Evolutionary conservation across 192 early-diverging fungal genomes (phyloP), one percentile per base, ranked within the genome.

Genomic region (Anaeromyces robustus): DNA sequence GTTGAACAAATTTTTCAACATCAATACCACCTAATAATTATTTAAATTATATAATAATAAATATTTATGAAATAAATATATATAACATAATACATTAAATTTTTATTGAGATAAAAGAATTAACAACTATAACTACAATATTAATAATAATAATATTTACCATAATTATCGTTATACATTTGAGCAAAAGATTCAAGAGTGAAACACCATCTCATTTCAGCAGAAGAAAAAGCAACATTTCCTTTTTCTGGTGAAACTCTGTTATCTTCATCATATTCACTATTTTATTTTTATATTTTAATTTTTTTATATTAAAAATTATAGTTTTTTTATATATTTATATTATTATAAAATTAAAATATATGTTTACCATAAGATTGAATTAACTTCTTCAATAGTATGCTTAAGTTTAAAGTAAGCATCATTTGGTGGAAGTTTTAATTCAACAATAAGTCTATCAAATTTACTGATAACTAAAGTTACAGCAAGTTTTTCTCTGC

Each of bases 391-490:
- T 84, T 98, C 97, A 79, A 98, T 94, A 5, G 95, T 96, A 85
- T 97, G 93, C 81, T 92, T 95, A 68, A 99, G 86, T 86, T 98
- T 98, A 86, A 96, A 94, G 85, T 98, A 99, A 13, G 97, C 97
- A 87, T 98, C 98, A 16, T 88, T 91, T 14, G 98, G 98, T 30
- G 98, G 98, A 39, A 99, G 87, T 80, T 96, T 97, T 26, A 99
- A 89, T 85, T 99, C 98, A 29, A 98, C 78, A 43, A 99, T 98
- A 79, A 99, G 86, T n/a, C 98, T 92, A 87, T 99, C 98, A 12
- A 99, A 90, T 87, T 99, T 99, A 92, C 96, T 98, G 79, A 99
- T 88, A n/a, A 98, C 92, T 77, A 99, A 86, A 6, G 92, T 93
- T 77, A 99, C 88, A 28, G 90, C 85, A 30, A 98, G 82, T 4